A percentile compares a stretch with the other conserved stretches of the same genome.
Conservation (phyloP, 176 grass and related monocot genomes). For the Stipa capillata region DNA sequence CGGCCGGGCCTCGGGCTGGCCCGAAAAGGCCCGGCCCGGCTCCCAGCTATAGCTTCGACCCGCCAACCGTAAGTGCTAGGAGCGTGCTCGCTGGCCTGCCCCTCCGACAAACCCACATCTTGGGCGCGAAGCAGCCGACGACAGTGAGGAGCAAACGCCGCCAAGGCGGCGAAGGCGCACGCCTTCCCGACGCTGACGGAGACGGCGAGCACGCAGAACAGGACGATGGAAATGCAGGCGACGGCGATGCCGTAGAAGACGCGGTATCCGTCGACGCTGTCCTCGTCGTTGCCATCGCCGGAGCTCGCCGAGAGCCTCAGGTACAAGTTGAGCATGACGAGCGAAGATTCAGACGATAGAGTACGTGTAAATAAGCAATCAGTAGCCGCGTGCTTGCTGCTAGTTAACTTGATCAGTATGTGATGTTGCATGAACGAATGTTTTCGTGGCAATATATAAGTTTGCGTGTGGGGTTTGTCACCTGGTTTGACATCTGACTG, state of each 20-base stretch:
- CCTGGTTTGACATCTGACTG: background rate
- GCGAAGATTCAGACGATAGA: background rate
- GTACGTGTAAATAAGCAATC: no score
- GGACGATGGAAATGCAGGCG: constrained; percentile 14
- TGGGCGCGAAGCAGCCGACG: constrained; percentile 11
- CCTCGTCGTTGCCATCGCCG: background rate
- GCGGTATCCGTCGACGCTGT: background rate
- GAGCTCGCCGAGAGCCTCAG: background rate
- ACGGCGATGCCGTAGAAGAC: constrained; percentile 13
- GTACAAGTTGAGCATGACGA: constrained; percentile 22
- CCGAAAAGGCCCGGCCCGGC: no score
- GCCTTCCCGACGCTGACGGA: constrained; percentile 7
- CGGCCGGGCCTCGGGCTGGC: no score
- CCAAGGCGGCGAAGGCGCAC: background rate
- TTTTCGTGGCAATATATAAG: background rate
- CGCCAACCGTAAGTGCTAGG: background rate
- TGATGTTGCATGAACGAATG: background rate
- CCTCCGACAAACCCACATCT: background rate
- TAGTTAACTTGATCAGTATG: background rate
- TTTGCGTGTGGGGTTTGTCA: background rate
- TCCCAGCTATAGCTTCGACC: no score
- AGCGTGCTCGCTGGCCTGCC: background rate
- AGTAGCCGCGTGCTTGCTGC: no score
- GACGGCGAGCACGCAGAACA: constrained; percentile 22
- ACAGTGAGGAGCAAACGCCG: background rate